Conservation (phyloP, 179 eudicot species). For the Beta lomatogona region DNA sequence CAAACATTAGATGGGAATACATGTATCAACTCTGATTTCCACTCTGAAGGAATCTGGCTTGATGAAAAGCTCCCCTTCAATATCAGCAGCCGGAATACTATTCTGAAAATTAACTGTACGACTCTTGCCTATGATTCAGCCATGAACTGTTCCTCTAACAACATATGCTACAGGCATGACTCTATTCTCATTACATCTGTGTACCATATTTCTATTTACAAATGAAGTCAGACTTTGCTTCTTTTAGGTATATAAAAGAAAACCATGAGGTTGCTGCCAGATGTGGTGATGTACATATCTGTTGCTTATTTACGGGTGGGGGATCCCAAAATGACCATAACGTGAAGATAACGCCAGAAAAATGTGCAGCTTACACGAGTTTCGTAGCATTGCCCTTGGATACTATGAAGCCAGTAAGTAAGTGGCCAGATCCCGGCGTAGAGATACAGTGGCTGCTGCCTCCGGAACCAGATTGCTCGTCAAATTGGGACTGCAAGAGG, state of each 20-base stretch:
- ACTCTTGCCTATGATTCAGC: conserved; percentile 47
- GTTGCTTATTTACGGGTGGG: conserved; percentile 36
- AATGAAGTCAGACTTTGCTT: neutral
- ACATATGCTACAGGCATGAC: conserved; percentile 49
- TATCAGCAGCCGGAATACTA: conserved; percentile 52
- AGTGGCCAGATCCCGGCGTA: conserved; percentile 54
- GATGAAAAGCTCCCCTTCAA: conserved; percentile 55
- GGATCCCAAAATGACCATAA: conserved; percentile 31
- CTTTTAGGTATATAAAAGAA: conserved; percentile 43
- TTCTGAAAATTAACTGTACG: conserved; percentile 49
- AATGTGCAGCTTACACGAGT: conserved; percentile 28
- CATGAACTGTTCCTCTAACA: conserved; percentile 55
- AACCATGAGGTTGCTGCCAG: conserved; percentile 19
- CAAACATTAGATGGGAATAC: conserved; percentile 35
- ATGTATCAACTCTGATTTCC: conserved; percentile 49
- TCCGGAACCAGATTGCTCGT: conserved; percentile 44
- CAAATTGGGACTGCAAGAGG: conserved; percentile 41
- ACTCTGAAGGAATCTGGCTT: conserved; percentile 53
- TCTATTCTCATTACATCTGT: neutral
- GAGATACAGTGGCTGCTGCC: conserved; percentile 59
- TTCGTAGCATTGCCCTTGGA: conserved; percentile 41
- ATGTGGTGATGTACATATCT: conserved; percentile 16
- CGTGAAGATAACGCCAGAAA: conserved; percentile 26
- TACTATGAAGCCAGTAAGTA: conserved; percentile 36
- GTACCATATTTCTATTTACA: neutral